Evolutionary conservation across 805 yeast genomes (phyloP), one percentile per base, ranked within the genome.

Genomic region (Candida ascalaphidarum): DNA sequence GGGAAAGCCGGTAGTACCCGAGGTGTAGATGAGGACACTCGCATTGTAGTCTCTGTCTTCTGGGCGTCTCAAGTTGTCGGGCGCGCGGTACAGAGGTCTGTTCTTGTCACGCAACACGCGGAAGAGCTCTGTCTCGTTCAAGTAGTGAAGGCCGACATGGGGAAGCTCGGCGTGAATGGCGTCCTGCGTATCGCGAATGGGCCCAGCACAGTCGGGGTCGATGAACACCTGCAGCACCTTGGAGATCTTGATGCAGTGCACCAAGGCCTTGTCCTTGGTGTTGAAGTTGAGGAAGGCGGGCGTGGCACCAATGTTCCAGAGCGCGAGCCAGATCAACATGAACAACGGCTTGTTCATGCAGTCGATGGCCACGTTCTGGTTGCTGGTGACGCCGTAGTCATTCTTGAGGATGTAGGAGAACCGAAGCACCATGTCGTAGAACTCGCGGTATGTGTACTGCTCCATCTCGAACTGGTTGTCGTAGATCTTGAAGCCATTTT

Each of bases 1-100:
- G 11, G 97, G 96, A 36, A 88, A 58, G 1, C 96, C 96, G 0
- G 96, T 84, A 5, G 96, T 89, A 22, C 97, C 97, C 0, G 95
- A 82, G 1, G 97, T 88, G 52, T 79, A 88, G 28, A 88, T 83
- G 39, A 83, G 66, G 39, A 78, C 69, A 13, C 81, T 77, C 4
- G 89, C 70, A 31, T 74, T 70, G 39, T 63, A 71, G 47, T 78
- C 80, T 9, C 62, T 52, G 28, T 75, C 74, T 7, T 55, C 54
- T 7, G 73, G 70, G 39, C 81, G 71, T 53, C 95, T 71, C 7
- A 71, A 54, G 7, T 54, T 40, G 40, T 77, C 76, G 0, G 63
- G 55, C 32, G 78, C 74, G 46, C 88, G 55, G 46, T 71, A 65
- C 46, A 57, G 50, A 11, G 74, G 72, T 19, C 68, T 45, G 16